Evolutionary conservation across 2,329 filamentous ascomycete genomes (phyloP).

Genomic region (Chalaropsis thielavioides): DNA sequence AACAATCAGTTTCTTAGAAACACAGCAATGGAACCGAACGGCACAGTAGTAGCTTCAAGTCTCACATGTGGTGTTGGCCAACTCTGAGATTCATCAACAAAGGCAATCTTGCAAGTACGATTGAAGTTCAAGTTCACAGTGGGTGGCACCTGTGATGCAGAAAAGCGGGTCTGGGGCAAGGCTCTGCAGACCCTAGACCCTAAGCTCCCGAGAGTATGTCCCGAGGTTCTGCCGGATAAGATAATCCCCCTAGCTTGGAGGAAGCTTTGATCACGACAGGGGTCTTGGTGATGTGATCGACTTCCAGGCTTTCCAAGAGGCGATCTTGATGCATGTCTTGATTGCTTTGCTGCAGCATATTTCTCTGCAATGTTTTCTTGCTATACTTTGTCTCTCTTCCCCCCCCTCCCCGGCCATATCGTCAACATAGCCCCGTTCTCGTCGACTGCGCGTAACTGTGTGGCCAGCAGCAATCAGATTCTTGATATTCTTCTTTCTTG

Average conservation of each 20-base stretch:
- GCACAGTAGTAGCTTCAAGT: neutral
- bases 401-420: too few relatives aligned
- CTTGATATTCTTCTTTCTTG: too few relatives aligned
- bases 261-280: neutral
- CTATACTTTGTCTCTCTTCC: too few relatives aligned
- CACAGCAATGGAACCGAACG: neutral
- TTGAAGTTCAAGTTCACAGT: neutral
- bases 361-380: neutral
- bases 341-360: neutral
- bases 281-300: neutral
- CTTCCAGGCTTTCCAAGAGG: neutral
- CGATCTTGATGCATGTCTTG: neutral
- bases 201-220: neutral
- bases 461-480: too few relatives aligned
- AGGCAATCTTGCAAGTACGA: neutral
- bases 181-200: neutral
- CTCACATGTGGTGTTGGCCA: neutral
- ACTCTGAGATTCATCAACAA: neutral
- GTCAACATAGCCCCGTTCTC: too few relatives aligned
- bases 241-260: neutral
- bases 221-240: slow-evolving; percentile 11
- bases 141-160: neutral
- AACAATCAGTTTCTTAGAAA: neutral
- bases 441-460: too few relatives aligned
- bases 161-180: neutral